Percentiles rank a stretch among this genome's conserved stretches.
Conservation (phyloP, 2,329 filamentous ascomycete species). For the Talaromyces verruculosus region DNA sequence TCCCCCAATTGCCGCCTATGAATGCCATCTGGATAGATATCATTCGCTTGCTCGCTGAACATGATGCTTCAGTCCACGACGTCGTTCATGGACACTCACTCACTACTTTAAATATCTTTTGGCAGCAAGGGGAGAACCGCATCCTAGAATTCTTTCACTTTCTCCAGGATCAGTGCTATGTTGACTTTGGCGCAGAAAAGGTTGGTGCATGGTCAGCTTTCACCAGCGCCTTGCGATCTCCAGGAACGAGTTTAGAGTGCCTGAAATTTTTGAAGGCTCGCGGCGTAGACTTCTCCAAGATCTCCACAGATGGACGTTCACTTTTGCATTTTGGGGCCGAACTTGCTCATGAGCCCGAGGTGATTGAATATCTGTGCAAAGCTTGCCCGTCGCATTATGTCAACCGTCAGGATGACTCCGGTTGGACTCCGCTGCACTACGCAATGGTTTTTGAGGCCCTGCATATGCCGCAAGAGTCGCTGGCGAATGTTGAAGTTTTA, state of each 20-base stretch:
- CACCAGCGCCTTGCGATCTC: not conserved
- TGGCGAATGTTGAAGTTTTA: not conserved
- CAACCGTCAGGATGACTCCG: not conserved
- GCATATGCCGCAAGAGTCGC: slow-evolving; percentile 3
- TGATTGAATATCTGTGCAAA: not conserved
- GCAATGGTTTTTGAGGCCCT: not conserved
- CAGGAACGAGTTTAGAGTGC: not conserved
- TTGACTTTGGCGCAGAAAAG: not conserved
- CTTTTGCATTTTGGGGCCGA: slow-evolving; percentile 6
- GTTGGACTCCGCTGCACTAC: slow-evolving; percentile 3
- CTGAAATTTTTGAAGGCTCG: not conserved
- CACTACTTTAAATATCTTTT: not conserved
- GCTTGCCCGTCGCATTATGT: slow-evolving; percentile 1
- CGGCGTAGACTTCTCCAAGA: not conserved
- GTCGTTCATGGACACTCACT: not conserved
- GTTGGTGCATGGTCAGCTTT: not conserved
- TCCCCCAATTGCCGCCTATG: not conserved
- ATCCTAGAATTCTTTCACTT: slow-evolving; percentile 5
- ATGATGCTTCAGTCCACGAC: slow-evolving; percentile 5
- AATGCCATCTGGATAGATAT: not conserved
- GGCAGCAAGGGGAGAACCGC: not conserved
- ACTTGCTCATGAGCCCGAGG: not conserved
- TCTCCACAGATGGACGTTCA: not conserved
- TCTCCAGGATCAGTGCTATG: slow-evolving; percentile 8
- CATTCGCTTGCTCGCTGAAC: slow-evolving; percentile 1